These are phyloP conservation scores for Botrytis aclada DNA, from an alignment of 2,329 filamentous ascomycete genomes.

Conservation along the genomic window DNA sequence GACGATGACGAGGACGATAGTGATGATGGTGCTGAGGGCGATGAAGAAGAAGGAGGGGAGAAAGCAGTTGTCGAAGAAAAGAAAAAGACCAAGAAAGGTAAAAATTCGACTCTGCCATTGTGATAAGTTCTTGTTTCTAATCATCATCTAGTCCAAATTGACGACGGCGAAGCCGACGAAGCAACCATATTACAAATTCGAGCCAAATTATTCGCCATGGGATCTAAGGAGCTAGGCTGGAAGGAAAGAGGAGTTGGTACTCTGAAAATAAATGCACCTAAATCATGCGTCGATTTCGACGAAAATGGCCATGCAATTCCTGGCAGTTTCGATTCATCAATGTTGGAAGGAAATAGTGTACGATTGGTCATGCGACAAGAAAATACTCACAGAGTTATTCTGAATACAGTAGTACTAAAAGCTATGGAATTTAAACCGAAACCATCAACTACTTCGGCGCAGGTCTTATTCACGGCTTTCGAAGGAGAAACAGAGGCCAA, in stretches of 20 bases:
- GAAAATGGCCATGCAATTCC: conserved; percentile 49
- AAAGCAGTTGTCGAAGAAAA: conserved; percentile 54
- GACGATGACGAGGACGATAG: conserved; percentile 44
- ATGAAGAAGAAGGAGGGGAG: conserved; percentile 48
- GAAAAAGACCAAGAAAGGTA: conserved; percentile 66
- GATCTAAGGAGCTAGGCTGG: conserved; percentile 63
- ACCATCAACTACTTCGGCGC: conserved; percentile 52
- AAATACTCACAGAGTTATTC: conserved; percentile 78
- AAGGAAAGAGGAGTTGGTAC: conserved; percentile 84
- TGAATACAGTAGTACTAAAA: conserved; percentile 80
- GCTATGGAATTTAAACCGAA: conserved; percentile 77
- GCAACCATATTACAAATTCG: conserved; percentile 70
- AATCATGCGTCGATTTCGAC: conserved; percentile 54
- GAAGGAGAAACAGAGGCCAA: conserved; percentile 54
- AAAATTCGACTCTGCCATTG: conserved; percentile 35
- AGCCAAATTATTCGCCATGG: conserved; percentile 81
- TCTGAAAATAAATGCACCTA: conserved; percentile 77
- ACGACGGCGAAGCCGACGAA: conserved; percentile 86
- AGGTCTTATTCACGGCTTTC: conserved; percentile 65
- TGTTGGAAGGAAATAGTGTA: conserved; percentile 50
- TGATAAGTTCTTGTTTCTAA: not conserved
- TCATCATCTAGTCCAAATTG: conserved; percentile 51
- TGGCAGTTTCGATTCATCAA: conserved; percentile 55
- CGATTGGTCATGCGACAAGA: conserved; percentile 90
- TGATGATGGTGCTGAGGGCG: conserved; percentile 44